These are phyloP conservation scores for Aspergillaceae sp. DNA, from an alignment of 2,329 filamentous ascomycete species.

Conservation along the genomic window DNA sequence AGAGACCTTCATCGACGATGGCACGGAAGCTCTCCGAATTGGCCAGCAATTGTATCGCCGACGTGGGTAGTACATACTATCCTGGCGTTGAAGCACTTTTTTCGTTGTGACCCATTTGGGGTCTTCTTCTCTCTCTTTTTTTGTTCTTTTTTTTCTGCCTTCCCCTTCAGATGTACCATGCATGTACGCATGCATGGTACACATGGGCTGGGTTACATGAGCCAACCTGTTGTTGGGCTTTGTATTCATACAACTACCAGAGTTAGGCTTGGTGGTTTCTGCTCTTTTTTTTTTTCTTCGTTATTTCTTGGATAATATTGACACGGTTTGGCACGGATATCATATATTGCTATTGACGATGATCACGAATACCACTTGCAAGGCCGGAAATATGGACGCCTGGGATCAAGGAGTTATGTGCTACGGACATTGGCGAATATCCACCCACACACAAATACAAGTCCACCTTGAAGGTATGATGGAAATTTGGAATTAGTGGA, in stretches of 20 bases:
- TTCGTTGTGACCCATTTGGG: background rate
- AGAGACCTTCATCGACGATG: slow-evolving; percentile 56
- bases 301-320: slow-evolving; percentile 2
- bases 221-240: background rate
- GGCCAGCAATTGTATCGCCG: slow-evolving; percentile 34
- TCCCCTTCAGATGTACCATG: background rate
- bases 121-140: background rate
- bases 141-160: background rate
- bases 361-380: background rate
- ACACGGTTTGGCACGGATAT: background rate
- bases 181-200: background rate
- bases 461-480: background rate
- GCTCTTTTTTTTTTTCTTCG: background rate
- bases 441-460: background rate
- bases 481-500: background rate
- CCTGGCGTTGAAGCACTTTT: too few species aligned
- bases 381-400: background rate
- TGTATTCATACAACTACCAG: background rate
- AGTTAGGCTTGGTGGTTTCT: background rate
- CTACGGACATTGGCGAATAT: background rate
- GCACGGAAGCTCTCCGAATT: slow-evolving; percentile 56
- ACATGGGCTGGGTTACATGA: background rate
- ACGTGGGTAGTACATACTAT: slow-evolving; percentile 8
- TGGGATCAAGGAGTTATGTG: slow-evolving; percentile 3
- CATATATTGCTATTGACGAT: background rate